Evolutionary conservation across 108 stramenopile species (phyloP).

Genomic region (Cyclotella sp.): DNA sequence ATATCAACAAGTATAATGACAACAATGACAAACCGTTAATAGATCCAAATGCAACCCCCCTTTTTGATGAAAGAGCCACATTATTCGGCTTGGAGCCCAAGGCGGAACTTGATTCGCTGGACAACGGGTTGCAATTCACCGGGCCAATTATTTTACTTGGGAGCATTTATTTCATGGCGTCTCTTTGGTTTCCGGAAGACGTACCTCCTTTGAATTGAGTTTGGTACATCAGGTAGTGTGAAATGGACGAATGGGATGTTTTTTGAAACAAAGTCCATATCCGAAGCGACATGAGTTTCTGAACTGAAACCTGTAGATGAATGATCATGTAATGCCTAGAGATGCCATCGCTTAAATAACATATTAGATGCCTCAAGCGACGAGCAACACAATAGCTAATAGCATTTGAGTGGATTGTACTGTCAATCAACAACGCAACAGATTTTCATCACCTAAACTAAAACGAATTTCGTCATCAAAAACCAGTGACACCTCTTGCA

Average conservation of each 20-base stretch:
- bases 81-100: slow-evolving; percentile 51
- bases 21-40: background rate
- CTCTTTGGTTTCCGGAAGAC: slow-evolving; percentile 34
- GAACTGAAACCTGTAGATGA: too few relatives aligned
- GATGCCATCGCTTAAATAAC: too few relatives aligned
- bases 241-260: too few relatives aligned
- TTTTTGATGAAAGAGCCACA: slow-evolving; percentile 35
- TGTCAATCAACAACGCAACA: too few relatives aligned
- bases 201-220: slow-evolving; percentile 9
- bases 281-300: too few relatives aligned
- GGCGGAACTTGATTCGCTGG: slow-evolving; percentile 35
- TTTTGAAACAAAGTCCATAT: too few relatives aligned
- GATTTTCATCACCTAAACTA: background rate
- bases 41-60: slow-evolving; percentile 27
- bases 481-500: slow-evolving; percentile 23
- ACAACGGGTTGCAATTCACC: slow-evolving; percentile 41
- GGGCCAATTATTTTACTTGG: slow-evolving; percentile 40
- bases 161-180: slow-evolving; percentile 27
- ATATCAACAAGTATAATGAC: background rate
- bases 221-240: background rate
- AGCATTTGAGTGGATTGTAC: too few relatives aligned
- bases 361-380: too few relatives aligned
- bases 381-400: too few relatives aligned
- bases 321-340: too few relatives aligned
- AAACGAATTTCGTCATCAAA: background rate